Conservation (phyloP, 441 rosid species). For the Euphorbia corollata region DNA sequence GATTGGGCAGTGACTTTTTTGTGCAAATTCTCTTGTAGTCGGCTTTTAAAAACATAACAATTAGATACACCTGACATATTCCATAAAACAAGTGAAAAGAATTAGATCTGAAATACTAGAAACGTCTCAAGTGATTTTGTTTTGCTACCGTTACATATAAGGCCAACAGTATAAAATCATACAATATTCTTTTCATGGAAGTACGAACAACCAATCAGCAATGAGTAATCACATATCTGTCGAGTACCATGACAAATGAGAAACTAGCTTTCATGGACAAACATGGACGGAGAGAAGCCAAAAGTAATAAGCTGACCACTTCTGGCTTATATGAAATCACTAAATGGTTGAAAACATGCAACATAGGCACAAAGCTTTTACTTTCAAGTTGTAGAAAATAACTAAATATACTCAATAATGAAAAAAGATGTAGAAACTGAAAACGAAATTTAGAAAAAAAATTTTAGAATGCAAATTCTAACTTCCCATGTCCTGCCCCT, state of each 20-base stretch:
- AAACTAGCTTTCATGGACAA: no score
- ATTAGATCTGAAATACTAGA: not conserved
- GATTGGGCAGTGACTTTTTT: slow-evolving; percentile 61
- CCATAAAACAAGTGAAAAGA: not conserved
- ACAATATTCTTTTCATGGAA: not conserved
- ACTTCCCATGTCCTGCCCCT: no score
- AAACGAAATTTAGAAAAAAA: no score
- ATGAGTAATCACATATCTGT: not conserved
- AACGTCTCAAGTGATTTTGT: not conserved
- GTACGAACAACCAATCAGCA: not conserved
- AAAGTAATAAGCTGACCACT: not conserved
- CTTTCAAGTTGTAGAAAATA: not conserved
- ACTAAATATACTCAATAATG: not conserved
- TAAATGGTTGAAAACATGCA: not conserved
- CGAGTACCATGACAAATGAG: not conserved
- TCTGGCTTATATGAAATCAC: not conserved
- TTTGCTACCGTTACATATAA: not conserved
- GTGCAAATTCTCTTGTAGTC: slow-evolving; percentile 79
- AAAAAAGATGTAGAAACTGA: not conserved
- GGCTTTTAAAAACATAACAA: slow-evolving; percentile 84
- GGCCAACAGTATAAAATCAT: not conserved
- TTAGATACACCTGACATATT: slow-evolving; percentile 56
- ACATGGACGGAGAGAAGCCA: not conserved
- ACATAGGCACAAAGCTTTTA: not conserved
- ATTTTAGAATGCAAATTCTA: not conserved